These are phyloP conservation scores for Poa pratensis DNA, from an alignment of 176 grass and related monocot genomes.

Conservation along the genomic window DNA sequence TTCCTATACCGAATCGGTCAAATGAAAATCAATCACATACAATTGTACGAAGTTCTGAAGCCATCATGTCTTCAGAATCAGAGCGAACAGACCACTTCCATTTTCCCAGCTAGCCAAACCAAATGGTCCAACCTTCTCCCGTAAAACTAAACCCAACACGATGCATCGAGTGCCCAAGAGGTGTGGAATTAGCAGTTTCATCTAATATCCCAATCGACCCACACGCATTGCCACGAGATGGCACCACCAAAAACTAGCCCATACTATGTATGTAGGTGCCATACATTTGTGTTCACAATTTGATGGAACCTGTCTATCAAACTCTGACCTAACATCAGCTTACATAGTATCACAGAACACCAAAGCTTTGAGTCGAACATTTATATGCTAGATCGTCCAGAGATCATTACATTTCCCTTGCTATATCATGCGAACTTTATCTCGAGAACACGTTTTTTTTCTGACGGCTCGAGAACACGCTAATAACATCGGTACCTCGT, in stretches of 20 bases:
- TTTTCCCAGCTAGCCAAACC: no score
- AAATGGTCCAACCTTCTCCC: no score
- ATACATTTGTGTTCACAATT: not conserved
- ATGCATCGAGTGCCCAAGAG: not conserved
- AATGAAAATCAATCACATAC: no score
- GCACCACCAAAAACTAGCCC: not conserved
- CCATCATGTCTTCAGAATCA: no score
- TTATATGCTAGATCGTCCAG: not conserved
- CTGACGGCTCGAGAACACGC: no score
- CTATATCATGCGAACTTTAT: not conserved
- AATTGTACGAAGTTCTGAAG: no score
- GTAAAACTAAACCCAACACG: no score
- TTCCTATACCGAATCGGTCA: no score
- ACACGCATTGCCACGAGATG: not conserved
- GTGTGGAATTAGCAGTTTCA: not conserved
- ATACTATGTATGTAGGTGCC: not conserved
- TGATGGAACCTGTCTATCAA: not conserved
- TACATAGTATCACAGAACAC: not conserved
- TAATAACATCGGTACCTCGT: not conserved
- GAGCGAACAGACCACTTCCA: no score
- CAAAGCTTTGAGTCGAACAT: not conserved
- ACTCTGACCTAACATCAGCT: not conserved
- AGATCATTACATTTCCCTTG: not conserved
- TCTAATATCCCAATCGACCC: not conserved
- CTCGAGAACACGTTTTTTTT: not conserved